Evolutionary conservation across 2,329 filamentous ascomycete genomes (phyloP).

Genomic region (Penicillium sp.): DNA sequence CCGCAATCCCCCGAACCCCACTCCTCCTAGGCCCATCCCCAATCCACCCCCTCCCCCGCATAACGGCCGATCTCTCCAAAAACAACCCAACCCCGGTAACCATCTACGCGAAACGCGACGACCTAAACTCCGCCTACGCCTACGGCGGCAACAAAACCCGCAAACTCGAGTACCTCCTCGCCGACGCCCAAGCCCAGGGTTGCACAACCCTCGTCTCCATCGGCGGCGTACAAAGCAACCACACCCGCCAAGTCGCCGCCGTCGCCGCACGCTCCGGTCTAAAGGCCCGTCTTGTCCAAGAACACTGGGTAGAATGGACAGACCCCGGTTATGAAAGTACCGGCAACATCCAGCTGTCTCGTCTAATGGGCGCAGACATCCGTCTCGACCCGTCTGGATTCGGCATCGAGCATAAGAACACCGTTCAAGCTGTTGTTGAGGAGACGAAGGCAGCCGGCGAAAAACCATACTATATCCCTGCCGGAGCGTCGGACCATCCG

Average conservation of each 20-base stretch:
- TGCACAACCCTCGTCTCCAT: constrained; percentile 64
- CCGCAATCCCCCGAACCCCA: constrained; percentile 59
- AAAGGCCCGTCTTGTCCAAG: constrained; percentile 54
- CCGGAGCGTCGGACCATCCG: constrained; percentile 68
- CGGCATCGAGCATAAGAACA: constrained; percentile 67
- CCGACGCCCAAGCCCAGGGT: constrained; percentile 58
- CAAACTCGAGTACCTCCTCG: constrained; percentile 67
- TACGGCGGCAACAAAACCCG: constrained; percentile 69
- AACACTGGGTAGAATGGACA: constrained; percentile 65
- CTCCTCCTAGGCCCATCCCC: constrained; percentile 68
- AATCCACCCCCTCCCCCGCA: constrained; percentile 65
- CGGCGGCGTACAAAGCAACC: constrained; percentile 68
- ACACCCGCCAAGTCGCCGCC: constrained; percentile 66
- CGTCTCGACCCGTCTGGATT: constrained; percentile 60
- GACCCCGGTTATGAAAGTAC: constrained; percentile 61
- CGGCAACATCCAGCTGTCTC: constrained; percentile 69
- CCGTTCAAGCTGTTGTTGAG: constrained; percentile 53
- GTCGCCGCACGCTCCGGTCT: constrained; percentile 60
- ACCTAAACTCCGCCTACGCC: constrained; percentile 66
- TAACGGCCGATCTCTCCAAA: constrained; percentile 58
- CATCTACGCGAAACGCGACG: constrained; percentile 70
- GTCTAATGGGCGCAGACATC: constrained; percentile 65
- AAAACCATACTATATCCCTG: constrained; percentile 70
- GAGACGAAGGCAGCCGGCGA: constrained; percentile 55
- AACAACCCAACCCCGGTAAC: constrained; percentile 44